Evolutionary conservation across 169 alveolate species (phyloP).

Genomic region (Ichthyophthirius multifiliis): DNA sequence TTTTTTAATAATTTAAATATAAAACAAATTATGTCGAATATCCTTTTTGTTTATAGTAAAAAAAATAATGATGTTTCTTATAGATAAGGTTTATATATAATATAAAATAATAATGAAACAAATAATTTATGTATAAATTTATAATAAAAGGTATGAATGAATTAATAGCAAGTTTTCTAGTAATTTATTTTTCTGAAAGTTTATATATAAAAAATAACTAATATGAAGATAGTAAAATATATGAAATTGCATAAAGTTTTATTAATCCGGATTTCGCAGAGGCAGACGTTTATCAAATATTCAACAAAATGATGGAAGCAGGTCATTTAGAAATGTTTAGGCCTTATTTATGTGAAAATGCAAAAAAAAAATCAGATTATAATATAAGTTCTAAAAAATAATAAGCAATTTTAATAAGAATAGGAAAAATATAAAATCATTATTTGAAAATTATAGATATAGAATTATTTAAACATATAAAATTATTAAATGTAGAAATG

Average conservation of each 20-base stretch:
- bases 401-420: constrained; percentile 26
- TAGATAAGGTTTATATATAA: constrained; percentile 72
- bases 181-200: constrained; percentile 28
- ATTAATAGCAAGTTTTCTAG: constrained; percentile 31
- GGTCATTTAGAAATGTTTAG: constrained; percentile 42
- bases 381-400: constrained; percentile 26
- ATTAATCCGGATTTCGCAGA: constrained; percentile 30
- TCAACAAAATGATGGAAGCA: constrained; percentile 28
- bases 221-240: background rate
- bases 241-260: constrained; percentile 9
- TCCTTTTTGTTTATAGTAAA: constrained; percentile 84
- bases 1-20: constrained; percentile 70
- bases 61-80: constrained; percentile 82
- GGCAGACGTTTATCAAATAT: constrained; percentile 27
- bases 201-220: constrained; percentile 3
- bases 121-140: background rate
- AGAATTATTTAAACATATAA: constrained; percentile 72
- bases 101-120: background rate
- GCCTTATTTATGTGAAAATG: constrained; percentile 23
- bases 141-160: constrained; percentile 34
- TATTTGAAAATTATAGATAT: constrained; percentile 59
- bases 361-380: constrained; percentile 12
- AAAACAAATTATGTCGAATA: constrained; percentile 67
- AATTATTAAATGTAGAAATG: constrained; percentile 66
- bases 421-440: constrained; percentile 26